Evolutionary conservation across 2,329 filamentous ascomycete species (phyloP).

Genomic region (Fragosphaeria purpurea): DNA sequence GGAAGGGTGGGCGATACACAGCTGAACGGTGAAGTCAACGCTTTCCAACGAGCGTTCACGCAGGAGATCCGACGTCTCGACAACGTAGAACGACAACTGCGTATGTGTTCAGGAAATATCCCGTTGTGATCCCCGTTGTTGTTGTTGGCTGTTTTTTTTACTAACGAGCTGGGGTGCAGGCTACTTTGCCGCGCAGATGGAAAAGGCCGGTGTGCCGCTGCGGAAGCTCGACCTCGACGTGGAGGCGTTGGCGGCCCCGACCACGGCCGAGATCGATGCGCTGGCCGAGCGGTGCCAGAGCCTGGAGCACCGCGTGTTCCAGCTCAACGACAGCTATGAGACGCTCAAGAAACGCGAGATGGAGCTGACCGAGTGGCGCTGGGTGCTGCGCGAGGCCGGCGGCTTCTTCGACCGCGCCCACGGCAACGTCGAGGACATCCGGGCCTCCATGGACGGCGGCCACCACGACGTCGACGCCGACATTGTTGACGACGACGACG

Average conservation of each 20-base stretch:
- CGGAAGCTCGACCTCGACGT: constrained; percentile 85
- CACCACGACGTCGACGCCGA: constrained; percentile 43
- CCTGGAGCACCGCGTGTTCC: constrained; percentile 82
- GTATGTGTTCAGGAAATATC: constrained; percentile 43
- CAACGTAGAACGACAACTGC: constrained; percentile 95
- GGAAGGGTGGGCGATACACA: constrained; percentile 24
- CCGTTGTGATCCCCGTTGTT: not conserved
- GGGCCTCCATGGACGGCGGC: constrained; percentile 61
- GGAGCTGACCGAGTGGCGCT: constrained; percentile 95
- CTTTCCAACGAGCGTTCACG: constrained; percentile 95
- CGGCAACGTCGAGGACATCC: constrained; percentile 92
- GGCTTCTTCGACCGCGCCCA: constrained; percentile 96
- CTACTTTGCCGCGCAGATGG: constrained; percentile 94
- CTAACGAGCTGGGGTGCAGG: constrained; percentile 35
- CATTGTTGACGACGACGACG: constrained; percentile 71
- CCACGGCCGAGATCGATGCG: constrained; percentile 92
- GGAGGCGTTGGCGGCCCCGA: constrained; percentile 75
- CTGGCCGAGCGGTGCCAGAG: constrained; percentile 85
- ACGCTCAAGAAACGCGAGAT: constrained; percentile 96
- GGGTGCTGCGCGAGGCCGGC: constrained; percentile 91
- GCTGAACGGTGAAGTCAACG: constrained; percentile 87
- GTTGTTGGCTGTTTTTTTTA: not conserved
- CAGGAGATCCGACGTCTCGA: constrained; percentile 95
- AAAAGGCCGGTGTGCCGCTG: constrained; percentile 78
- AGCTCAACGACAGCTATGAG: constrained; percentile 96